A percentile compares a stretch with the other conserved stretches of the same genome.
Evolutionary conservation across 768 basidiomycete species (phyloP).

Genomic region (Postia placenta): DNA sequence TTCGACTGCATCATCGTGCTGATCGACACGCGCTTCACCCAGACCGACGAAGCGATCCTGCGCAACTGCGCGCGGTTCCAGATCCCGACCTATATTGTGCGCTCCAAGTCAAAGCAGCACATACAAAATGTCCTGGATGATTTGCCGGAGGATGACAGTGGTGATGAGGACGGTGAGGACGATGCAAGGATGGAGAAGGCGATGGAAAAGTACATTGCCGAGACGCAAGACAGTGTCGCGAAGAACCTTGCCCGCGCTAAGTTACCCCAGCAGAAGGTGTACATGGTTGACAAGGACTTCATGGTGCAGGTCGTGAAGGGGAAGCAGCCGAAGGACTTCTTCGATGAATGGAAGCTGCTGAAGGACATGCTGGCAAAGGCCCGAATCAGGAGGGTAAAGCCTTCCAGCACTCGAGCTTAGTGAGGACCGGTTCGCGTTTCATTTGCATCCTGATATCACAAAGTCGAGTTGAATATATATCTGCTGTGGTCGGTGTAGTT

Average conservation of each 20-base stretch:
- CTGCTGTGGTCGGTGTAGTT: too few relatives aligned
- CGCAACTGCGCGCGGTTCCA: too few relatives aligned
- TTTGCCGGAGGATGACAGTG: neutral
- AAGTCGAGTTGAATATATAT: too few relatives aligned
- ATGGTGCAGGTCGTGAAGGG: neutral
- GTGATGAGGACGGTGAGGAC: neutral
- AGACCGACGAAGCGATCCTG: too few relatives aligned
- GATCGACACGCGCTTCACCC: neutral
- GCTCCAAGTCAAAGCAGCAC: too few relatives aligned
- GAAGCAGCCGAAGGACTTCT: neutral
- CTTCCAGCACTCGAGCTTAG: too few relatives aligned
- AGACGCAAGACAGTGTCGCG: neutral
- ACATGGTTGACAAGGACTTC: neutral
- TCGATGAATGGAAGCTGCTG: neutral
- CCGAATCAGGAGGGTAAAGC: too few relatives aligned
- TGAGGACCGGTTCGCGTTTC: too few relatives aligned
- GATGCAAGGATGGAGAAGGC: neutral
- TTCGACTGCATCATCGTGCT: conserved; percentile 1
- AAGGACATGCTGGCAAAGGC: neutral
- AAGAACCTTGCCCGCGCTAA: neutral
- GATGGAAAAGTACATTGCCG: neutral
- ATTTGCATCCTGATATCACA: too few relatives aligned
- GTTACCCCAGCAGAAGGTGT: neutral
- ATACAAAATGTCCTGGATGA: neutral
- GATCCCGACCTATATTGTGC: neutral